Evolutionary conservation across 1,139 yeast species (phyloP), one percentile per base, ranked within the genome.

Genomic region (Spencermartinsiella ligniputridi): DNA sequence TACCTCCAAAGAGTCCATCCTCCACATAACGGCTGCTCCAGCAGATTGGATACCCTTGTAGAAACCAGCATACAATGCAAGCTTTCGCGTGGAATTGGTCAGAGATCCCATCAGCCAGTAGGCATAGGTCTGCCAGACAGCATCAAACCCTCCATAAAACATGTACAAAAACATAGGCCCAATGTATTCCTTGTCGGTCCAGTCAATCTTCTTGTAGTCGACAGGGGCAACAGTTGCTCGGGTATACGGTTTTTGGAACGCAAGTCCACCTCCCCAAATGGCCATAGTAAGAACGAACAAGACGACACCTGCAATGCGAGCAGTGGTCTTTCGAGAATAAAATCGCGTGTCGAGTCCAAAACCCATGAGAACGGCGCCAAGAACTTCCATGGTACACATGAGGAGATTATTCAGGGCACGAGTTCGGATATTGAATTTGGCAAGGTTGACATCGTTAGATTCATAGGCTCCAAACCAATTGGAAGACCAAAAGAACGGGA

Each of bases 401-500:
- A 79, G 71, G 45, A 78, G 67, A 18, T 79, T 74, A 65, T 79
- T 79, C 56, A 79, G 70, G 2, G 84, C 75, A 57, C 84, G 71
- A 22, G 84, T 76, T 60, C 83, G 71, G 46, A 78, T 63, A 57
- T 74, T 77, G 64, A 79, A 79, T 49, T 75, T 68, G 18, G 76
- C 76, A 33, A 75, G 76, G 58, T 79, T 79, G 59, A 74, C 70
- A 50, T 75, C 76, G 57, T 78, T 78, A 54, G 76, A 78, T 61
- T 79, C 83, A 62, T 79, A 79, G 37, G 83, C 76, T 67, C 77
- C 77, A 65, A 78, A 79, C 80, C 81, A 78, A 67, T 79, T 79
- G 35, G 83, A 76, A 17, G 80, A 72, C 55, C 76, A 75, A 60
- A 79, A 79, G 78, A 77, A 74, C 37, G 82, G 82, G 71, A 78